Conservation (phyloP, 2,329 filamentous ascomycete genomes). For the Ophiocordyceps camponoti-floridani region DNA sequence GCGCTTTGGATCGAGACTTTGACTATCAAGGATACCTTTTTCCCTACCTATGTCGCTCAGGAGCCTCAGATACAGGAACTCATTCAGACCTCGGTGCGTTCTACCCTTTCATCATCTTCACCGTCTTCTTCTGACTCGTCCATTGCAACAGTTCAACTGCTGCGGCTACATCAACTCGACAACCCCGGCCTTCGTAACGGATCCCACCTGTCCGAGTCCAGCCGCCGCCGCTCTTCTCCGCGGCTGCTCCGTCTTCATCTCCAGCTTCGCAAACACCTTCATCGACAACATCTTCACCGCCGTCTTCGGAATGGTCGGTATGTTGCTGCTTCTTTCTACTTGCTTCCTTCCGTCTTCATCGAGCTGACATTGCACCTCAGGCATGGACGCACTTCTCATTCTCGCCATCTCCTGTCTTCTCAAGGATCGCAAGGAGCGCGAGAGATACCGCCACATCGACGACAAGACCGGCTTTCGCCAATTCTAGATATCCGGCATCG, state of each 20-base stretch:
- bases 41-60: conserved; percentile 41
- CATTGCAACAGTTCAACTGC: conserved; percentile 65
- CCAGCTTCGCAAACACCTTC: conserved; percentile 50
- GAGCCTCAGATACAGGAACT: conserved; percentile 40
- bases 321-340: conserved; percentile 5
- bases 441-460: conserved; percentile 64
- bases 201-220: conserved; percentile 49
- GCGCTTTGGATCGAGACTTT: conserved; percentile 59
- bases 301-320: conserved; percentile 61
- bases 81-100: conserved; percentile 48
- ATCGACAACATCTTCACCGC: conserved; percentile 64
- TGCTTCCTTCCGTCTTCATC: too few species aligned
- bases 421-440: conserved; percentile 65
- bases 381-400: conserved; percentile 48
- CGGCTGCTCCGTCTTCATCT: conserved; percentile 52
- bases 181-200: conserved; percentile 52
- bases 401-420: conserved; percentile 57
- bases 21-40: conserved; percentile 44
- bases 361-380: conserved; percentile 10
- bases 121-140: background rate
- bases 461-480: conserved; percentile 46
- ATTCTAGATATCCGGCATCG: background rate
- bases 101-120: background rate
- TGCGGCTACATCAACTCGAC: conserved; percentile 65
- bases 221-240: conserved; percentile 50